Base-by-base conservation (phyloP, 2,329 filamentous ascomycete species). In the Celoporthe dispersa region DNA sequence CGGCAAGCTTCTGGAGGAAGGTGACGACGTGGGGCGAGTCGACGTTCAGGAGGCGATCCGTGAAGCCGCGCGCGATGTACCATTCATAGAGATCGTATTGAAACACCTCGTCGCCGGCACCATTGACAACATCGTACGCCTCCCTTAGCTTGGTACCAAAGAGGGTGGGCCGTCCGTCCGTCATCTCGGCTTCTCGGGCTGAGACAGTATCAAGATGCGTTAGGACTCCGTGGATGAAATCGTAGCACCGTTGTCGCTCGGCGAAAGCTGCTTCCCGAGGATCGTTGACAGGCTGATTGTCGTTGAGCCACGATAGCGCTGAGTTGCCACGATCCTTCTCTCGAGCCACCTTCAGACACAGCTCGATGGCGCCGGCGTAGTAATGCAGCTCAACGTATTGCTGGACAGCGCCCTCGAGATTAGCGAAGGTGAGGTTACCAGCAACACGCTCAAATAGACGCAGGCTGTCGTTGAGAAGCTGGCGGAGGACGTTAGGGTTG, bases 21-120 rank as follows among this genome's bases (percentile, higher is more conserved):
- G 90, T 92, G 57, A 97, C 87, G 35, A 98, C 94, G 76, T 94
- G 94, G 0, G 91, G 88, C 6, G 94, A 97, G 69, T 94, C 88
- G 66, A 96, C 94, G 48, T 91, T 90, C 44, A 99, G 87, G 37
- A 99, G 87, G 19, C 94, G 91, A 73, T 98, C 94, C 12, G 89
- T 92, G 90, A 93, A 94, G 25, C 92, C 91, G 78, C 94, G 91
- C 67, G 87, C 82, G 74, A 98, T 90, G 80, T 99, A 99, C 95
- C 96, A 99, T 76, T 98, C 94, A 78, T 98, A 99, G n/a, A 99
- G 86, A 76, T 93, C 94, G 72, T 93, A 97, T 79, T 98, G 92
- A 83, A 99, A 99, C 5, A 98, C 92, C 77, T 98, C 93, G 74
- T 99, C 96, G 19, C 91, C 88, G 0, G 95, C 97, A 70, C 87